Conservation (phyloP, 2,329 filamentous ascomycete genomes). For the Huntiella bhutanensis region DNA sequence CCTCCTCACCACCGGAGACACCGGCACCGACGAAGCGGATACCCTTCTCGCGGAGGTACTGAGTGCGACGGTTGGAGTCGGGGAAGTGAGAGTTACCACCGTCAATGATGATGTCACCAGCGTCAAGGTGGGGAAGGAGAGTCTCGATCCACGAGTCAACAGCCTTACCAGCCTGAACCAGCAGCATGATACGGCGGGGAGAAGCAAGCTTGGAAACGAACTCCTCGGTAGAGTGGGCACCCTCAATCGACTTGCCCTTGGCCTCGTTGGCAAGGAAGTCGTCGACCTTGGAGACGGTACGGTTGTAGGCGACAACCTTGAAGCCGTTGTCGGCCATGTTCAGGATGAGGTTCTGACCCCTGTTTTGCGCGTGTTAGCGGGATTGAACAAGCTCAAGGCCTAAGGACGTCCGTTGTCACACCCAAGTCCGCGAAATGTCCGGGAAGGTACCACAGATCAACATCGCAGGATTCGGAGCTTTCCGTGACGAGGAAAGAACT, state of each 20-base stretch:
- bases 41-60: conserved; percentile 71
- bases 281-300: conserved; percentile 96
- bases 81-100: conserved; percentile 99
- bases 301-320: conserved; percentile 96
- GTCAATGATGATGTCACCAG: conserved; percentile 97
- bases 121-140: conserved; percentile 63
- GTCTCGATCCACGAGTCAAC: conserved; percentile 98
- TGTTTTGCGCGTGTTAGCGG: conserved; percentile 15
- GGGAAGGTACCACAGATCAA: background rate
- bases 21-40: conserved; percentile 91
- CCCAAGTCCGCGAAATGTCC: background rate
- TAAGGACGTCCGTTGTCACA: background rate
- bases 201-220: conserved; percentile 94
- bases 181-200: conserved; percentile 91
- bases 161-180: conserved; percentile 94
- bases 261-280: conserved; percentile 78
- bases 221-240: conserved; percentile 84
- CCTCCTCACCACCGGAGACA: conserved; percentile 98
- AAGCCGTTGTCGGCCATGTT: conserved; percentile 85
- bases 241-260: conserved; percentile 88
- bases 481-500: background rate
- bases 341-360: conserved; percentile 72
- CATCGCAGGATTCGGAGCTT: background rate
- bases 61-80: conserved; percentile 91
- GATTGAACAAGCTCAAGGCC: conserved; percentile 1